Percentiles rank a stretch among this genome's conserved stretches.
Evolutionary conservation across 1,284 basidiomycete genomes (phyloP).

Genomic region (Grifola frondosa): DNA sequence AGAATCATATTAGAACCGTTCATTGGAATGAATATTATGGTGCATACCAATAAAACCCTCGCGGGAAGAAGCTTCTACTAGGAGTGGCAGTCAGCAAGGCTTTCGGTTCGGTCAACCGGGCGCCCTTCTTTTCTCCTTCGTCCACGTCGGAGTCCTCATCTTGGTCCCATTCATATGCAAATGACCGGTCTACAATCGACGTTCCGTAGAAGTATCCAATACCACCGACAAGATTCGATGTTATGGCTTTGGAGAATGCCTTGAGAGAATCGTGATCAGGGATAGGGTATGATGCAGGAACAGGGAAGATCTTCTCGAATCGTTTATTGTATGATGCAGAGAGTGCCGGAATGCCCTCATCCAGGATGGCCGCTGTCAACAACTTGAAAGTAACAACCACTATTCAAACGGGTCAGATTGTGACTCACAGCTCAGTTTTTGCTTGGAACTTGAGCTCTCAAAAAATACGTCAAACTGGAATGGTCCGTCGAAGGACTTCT

Average conservation of each 20-base stretch:
- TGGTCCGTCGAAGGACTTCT: conserved; percentile 80
- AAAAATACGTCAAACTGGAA: conserved; percentile 89
- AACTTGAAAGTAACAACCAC: too few relatives aligned
- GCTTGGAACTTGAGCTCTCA: conserved; percentile 66
- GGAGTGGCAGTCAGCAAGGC: conserved; percentile 90
- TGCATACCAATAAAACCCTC: conserved; percentile 90
- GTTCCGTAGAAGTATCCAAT: conserved; percentile 95
- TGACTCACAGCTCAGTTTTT: conserved; percentile 60
- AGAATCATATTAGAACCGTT: background rate
- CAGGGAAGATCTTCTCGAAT: conserved; percentile 71
- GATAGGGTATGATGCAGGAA: conserved; percentile 53
- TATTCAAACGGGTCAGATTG: too few relatives aligned
- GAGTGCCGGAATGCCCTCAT: conserved; percentile 70
- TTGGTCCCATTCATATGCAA: conserved; percentile 88
- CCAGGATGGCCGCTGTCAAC: conserved; percentile 51
- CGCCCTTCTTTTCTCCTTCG: conserved; percentile 48
- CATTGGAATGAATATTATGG: conserved; percentile 2
- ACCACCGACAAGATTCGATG: conserved; percentile 87
- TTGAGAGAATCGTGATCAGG: conserved; percentile 52
- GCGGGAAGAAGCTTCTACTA: conserved; percentile 92
- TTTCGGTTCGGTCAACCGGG: conserved; percentile 70
- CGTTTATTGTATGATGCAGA: conserved; percentile 61
- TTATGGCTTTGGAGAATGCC: conserved; percentile 82
- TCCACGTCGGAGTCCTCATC: conserved; percentile 57
- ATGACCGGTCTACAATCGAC: conserved; percentile 82